Percentiles rank a stretch among this genome's conserved stretches.
Conservation (phyloP, 169 alveolate species). For the Amoebophrya sp. region DNA sequence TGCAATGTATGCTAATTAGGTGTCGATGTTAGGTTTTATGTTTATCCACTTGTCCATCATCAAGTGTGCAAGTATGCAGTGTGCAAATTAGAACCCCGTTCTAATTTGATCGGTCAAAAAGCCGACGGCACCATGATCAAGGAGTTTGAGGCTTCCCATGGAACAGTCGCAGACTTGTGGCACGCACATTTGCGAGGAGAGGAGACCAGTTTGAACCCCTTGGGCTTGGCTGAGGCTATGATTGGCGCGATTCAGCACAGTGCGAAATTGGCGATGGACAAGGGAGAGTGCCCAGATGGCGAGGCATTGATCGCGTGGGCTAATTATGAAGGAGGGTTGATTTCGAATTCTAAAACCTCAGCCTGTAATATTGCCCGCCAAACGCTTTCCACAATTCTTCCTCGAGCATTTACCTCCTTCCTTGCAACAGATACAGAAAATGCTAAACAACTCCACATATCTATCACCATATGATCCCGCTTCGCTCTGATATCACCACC, state of each 20-base stretch:
- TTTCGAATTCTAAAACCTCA: no score
- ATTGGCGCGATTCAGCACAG: slow-evolving; percentile 15
- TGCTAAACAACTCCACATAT: neutral
- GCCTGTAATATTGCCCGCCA: no score
- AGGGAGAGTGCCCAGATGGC: neutral
- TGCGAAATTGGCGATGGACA: slow-evolving; percentile 36
- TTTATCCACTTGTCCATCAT: no score
- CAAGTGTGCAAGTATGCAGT: no score
- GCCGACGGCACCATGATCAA: slow-evolving; percentile 48
- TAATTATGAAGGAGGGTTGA: no score
- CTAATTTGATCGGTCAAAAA: slow-evolving; percentile 40
- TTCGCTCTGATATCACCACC: slow-evolving; percentile 27
- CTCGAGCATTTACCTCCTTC: no score
- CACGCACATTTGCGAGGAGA: slow-evolving; percentile 46
- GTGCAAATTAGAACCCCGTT: neutral
- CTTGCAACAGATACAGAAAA: neutral
- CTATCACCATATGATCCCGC: neutral
- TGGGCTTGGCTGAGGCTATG: slow-evolving; percentile 48
- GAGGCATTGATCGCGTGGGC: neutral
- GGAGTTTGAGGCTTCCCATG: slow-evolving; percentile 46
- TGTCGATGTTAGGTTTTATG: no score
- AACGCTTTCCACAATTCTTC: no score
- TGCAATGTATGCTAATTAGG: no score
- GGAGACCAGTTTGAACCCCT: slow-evolving; percentile 45
- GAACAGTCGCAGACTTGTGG: slow-evolving; percentile 48